Percentiles rank a stretch among this genome's conserved stretches.
These are phyloP conservation scores for Xylaria intraflava DNA, from an alignment of 495 filamentous ascomycete species.

Conservation along the genomic window DNA sequence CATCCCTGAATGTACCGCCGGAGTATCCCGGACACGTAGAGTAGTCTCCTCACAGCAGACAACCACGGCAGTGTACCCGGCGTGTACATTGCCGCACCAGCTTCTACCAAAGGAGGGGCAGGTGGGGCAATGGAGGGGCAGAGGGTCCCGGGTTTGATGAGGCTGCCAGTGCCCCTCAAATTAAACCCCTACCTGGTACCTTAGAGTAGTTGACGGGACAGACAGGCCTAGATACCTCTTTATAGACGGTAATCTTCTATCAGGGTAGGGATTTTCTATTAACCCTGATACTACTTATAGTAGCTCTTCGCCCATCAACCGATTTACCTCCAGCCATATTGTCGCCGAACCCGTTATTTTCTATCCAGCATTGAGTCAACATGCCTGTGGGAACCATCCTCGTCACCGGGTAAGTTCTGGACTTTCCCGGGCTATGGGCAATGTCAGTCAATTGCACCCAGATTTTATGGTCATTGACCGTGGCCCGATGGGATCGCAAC, in stretches of 20 bases:
- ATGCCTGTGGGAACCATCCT: conserved; percentile 84
- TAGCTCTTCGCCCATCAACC: neutral
- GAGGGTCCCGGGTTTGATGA: conserved; percentile 1
- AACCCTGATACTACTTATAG: neutral
- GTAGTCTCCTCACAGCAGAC: too few species aligned
- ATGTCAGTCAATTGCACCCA: neutral
- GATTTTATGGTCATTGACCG: conserved; percentile 5
- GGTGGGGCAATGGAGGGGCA: neutral
- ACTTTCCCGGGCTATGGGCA: neutral
- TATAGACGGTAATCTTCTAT: too few species aligned
- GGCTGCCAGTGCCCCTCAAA: neutral
- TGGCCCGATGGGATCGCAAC: neutral
- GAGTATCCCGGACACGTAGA: too few species aligned
- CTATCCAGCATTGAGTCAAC: conserved; percentile 22
- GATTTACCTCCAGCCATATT: neutral
- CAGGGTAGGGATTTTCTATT: too few species aligned
- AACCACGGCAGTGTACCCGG: too few species aligned
- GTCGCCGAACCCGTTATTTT: neutral
- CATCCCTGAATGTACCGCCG: too few species aligned
- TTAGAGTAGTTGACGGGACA: too few species aligned
- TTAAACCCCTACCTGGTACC: too few species aligned
- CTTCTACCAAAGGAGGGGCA: neutral
- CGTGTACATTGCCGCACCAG: too few species aligned
- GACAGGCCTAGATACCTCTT: too few species aligned
- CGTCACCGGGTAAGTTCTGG: conserved; percentile 71